Percentiles rank a stretch among this genome's conserved stretches.
Conservation (phyloP, 306 rosid genomes). For the Quercus mongolica region DNA sequence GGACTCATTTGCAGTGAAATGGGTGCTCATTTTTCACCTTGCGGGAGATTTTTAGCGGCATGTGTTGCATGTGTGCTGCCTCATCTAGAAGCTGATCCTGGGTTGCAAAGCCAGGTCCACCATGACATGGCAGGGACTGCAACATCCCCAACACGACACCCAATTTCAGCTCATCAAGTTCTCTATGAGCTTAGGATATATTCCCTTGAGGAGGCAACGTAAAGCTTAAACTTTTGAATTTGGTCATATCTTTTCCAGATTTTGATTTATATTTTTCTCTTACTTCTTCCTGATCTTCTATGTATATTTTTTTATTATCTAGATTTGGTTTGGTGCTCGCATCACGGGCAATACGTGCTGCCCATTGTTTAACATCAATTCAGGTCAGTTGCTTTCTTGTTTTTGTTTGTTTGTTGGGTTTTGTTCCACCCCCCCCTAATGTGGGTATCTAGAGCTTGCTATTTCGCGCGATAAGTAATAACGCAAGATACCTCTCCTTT, state of each 20-base stretch:
- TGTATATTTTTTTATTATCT: conserved; percentile 7
- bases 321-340: conserved; percentile 91
- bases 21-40: conserved; percentile 99
- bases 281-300: conserved; percentile 8
- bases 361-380: conserved; percentile 95
- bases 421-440: too few species aligned
- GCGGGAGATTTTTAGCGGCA: conserved; percentile 96
- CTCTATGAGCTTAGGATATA: conserved; percentile 94
- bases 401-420: background rate
- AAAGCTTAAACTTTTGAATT: conserved; percentile 17
- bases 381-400: conserved; percentile 56
- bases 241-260: conserved; percentile 6
- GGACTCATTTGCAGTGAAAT: conserved; percentile 78
- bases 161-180: conserved; percentile 86
- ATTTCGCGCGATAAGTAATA: too few species aligned
- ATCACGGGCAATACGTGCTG: conserved; percentile 91
- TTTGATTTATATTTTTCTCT: conserved; percentile 13
- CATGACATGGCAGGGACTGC: conserved; percentile 59
- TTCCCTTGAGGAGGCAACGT: conserved; percentile 96
- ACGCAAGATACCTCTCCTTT: too few species aligned
- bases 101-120: conserved; percentile 58
- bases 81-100: conserved; percentile 81
- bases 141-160: conserved; percentile 96
- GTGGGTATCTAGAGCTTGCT: too few species aligned
- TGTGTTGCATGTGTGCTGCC: conserved; percentile 97